Base-by-base conservation (phyloP, 2,329 filamentous ascomycete species). In the Aureobasidium sp. region DNA sequence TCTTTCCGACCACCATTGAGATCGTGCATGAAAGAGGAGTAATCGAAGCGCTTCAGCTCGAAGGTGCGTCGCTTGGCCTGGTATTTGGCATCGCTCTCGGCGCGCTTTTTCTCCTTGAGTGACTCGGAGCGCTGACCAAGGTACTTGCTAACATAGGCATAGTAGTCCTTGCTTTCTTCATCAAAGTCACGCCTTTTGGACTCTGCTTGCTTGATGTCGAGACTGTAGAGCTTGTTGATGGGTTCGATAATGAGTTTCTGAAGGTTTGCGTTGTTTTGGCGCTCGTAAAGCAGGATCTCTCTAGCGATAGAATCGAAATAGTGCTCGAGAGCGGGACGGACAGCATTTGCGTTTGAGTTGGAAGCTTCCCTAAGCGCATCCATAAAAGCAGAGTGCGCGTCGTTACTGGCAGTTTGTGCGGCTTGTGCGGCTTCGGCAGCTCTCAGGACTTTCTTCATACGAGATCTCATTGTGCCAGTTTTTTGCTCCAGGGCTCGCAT, bases 11-110 rank as follows among this genome's bases (percentile, higher is more conserved):
- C 94, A 34, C 94, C 94, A 65, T 97, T 94, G n/a, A 99, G 81
- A 77, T 99, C 94, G 70, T 97, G 93, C 90, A 99, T 96, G 71
- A 97, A 99, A 14, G 91, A 96, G 3, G 93, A 97, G 73, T 99
- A 99, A 74, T 99, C 95, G 70, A 99, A 99, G 10, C 95, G 87
- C 77, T 96, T 97, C 62, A 99, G 82, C 77, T 99, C 94, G 70
- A 99, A 99, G 67, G 91, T 96, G 48, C 90, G 87, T 66, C 92
- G 85, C 78, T 97, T 97, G 49, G 83, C 86, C 73, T 97, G 93
- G 71, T 97, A 99, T 72, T 99, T 99, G 36, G 90, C 89, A 73
- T 99, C 94, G 68, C 91, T 97, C 68, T 97, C 91, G 44, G 85
- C 89, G 64, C 94, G 86, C 76, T 97, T 97, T 82, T 99, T 99